A percentile compares a stretch with the other conserved stretches of the same genome.
Evolutionary conservation across 495 filamentous ascomycete species (phyloP).

Genomic region (Jackrogersella multiformis): DNA sequence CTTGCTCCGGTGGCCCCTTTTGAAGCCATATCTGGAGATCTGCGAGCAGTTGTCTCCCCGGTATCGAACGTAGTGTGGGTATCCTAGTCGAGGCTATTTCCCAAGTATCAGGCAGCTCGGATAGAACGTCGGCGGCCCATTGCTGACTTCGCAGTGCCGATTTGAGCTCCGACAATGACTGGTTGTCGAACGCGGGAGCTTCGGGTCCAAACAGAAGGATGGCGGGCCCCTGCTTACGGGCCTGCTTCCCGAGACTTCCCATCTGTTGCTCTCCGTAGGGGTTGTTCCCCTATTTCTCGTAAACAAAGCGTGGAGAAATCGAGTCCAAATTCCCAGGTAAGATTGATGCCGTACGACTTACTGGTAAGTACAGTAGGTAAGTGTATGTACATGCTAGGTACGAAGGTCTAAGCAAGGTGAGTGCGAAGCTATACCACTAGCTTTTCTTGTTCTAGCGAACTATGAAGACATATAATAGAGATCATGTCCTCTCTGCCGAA

Average conservation of each 20-base stretch:
- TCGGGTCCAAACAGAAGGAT: conserved; percentile 3
- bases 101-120: not conserved
- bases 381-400: not conserved
- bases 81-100: not conserved
- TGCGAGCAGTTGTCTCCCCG: not conserved
- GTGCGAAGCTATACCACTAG: not conserved
- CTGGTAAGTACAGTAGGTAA: not conserved
- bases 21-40: not conserved
- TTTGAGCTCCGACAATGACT: not conserved
- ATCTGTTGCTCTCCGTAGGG: not conserved
- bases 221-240: not conserved
- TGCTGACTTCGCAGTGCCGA: not conserved
- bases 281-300: not conserved
- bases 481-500: too few relatives aligned
- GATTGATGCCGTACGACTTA: not conserved
- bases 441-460: not conserved
- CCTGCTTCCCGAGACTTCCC: not conserved
- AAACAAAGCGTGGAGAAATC: not conserved
- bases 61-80: not conserved
- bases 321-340: not conserved
- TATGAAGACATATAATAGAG: too few relatives aligned
- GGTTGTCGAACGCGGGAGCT: not conserved
- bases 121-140: not conserved
- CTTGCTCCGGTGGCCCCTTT: not conserved
- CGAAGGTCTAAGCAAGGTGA: not conserved